These are phyloP conservation scores for Xylaria scruposa DNA, from an alignment of 495 filamentous ascomycete genomes.

Conservation along the genomic window DNA sequence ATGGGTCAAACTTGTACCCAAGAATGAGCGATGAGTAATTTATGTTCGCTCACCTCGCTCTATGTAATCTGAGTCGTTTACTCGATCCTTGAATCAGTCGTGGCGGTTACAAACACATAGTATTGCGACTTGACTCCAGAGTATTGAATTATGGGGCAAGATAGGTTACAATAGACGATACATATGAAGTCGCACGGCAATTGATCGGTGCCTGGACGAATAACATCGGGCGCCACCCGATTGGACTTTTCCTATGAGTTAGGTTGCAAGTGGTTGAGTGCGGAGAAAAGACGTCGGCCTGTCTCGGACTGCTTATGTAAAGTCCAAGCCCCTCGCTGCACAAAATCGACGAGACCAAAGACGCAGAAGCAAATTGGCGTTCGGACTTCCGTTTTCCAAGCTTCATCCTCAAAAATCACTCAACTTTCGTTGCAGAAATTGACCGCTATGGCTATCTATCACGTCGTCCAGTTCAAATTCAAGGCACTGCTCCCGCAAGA, in stretches of 20 bases:
- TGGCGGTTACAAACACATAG: neutral
- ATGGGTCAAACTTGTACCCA: neutral
- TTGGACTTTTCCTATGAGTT: too few species aligned
- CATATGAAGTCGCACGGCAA: neutral
- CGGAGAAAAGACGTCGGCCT: neutral
- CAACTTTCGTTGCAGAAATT: neutral
- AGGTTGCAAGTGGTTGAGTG: conserved; percentile 3
- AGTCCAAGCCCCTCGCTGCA: neutral
- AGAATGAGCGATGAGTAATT: neutral
- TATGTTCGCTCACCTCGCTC: neutral
- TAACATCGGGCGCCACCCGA: too few species aligned
- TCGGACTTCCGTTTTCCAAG: neutral
- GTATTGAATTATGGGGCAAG: too few species aligned
- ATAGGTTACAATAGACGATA: too few species aligned
- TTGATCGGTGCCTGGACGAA: neutral
- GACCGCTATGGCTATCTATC: conserved; percentile 57
- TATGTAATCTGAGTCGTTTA: neutral
- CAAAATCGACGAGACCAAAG: neutral
- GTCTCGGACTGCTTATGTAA: conserved; percentile 7
- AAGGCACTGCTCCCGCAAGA: conserved; percentile 48
- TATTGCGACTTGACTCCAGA: neutral
- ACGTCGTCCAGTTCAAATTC: conserved; percentile 65
- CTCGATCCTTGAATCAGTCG: neutral
- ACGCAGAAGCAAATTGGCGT: neutral
- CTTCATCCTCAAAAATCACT: neutral